Evolutionary conservation across 2,329 filamentous ascomycete species (phyloP), one percentile per base, ranked within the genome.

Genomic region (Neonectria sp.): DNA sequence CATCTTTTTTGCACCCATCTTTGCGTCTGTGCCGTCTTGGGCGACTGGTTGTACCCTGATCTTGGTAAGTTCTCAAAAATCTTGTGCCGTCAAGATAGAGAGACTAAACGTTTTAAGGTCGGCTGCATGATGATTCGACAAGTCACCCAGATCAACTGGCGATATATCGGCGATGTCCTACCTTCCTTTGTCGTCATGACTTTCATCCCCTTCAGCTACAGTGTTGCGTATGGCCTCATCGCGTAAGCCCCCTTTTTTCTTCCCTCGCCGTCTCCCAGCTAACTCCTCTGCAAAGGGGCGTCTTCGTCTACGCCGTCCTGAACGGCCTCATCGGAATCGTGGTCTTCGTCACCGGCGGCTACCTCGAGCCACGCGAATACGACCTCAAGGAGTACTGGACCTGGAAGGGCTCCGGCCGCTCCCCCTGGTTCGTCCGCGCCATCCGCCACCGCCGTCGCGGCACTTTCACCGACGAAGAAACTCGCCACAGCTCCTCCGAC

Each of bases 91-190:
- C 1, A 24, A 3, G 12, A 3, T n/a, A 8, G 6, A 17, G 4
- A 58, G 6, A 35, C n/a, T 55, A 71, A 55, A 71, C 60, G 37
- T 35, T 15, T 21, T 1, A 55, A 89, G 87, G 91, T 94, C 29
- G 92, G 92, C 4, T 93, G 91, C 72, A 86, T 94, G 81, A 95
- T 95, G 92, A 91, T 93, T 70, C 90, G 91, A 9, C 91, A 93
- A 75, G 91, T 93, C 60, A 90, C 88, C 24, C 88, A 91, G 60
- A 90, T 94, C 81, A 94, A 94, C 81, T 94, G 92, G 92, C 83
- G 85, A 24, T 94, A 93, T 72, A 89, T 93, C 59, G 92, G 92
- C 56, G 92, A 95, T 69, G 90, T 92, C 0, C 84, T 94, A 3
- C 92, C 92, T 0, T 93, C 92, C 0, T 94, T 94, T 79, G 85